Conservation (phyloP, 257 asterid genomes). For the Fraxinus quadrangulata region DNA sequence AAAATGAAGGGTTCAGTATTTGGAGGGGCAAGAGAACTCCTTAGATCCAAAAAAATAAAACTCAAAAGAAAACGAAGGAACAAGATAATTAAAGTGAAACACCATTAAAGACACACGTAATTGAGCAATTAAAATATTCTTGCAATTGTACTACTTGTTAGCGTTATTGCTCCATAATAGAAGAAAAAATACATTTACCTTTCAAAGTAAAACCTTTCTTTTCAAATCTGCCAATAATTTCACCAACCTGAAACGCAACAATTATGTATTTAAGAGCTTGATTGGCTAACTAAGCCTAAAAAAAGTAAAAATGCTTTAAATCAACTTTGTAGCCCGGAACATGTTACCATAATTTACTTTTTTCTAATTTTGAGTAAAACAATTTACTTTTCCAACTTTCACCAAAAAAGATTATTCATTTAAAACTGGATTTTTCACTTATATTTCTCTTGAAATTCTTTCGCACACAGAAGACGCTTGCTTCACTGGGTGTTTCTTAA, state of each 20-base stretch:
- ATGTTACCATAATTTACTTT: neutral
- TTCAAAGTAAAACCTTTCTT: slow-evolving; percentile 94
- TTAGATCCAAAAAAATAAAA: neutral
- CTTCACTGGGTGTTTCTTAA: slow-evolving; percentile 3
- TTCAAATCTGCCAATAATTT: slow-evolving; percentile 84
- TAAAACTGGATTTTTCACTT: neutral
- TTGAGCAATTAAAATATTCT: neutral
- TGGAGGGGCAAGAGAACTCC: neutral
- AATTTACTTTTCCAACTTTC: neutral
- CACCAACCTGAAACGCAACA: slow-evolving; percentile 78
- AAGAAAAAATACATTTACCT: slow-evolving; percentile 43
- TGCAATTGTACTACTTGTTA: neutral
- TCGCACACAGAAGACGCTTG: neutral
- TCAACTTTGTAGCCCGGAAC: neutral
- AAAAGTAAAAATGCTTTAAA: neutral
- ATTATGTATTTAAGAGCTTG: neutral
- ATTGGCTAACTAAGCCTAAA: neutral
- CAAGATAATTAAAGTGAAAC: neutral
- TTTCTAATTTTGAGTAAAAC: neutral
- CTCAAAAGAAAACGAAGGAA: neutral
- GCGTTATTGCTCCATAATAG: neutral
- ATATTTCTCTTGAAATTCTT: neutral
- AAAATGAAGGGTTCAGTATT: neutral
- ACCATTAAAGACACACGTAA: neutral
- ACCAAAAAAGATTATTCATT: neutral